Conservation (phyloP, 2,329 filamentous ascomycete species). For the Plenodomus tracheiphilus region DNA sequence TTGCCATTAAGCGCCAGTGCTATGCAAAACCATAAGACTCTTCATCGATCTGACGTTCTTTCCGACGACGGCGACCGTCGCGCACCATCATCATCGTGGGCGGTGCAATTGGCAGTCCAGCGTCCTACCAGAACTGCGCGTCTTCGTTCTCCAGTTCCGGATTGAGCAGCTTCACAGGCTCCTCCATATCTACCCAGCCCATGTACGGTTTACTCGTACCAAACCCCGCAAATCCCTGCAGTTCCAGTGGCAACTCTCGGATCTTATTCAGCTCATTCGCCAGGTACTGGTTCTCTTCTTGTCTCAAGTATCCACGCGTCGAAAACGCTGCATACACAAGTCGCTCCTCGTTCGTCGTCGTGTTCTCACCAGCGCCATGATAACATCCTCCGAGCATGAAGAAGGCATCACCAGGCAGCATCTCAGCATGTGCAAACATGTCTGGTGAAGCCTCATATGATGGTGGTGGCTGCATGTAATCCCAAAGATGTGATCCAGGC, state of each 20-base stretch:
- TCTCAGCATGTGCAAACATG: slow-evolving; percentile 27
- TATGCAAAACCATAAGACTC: too few species aligned
- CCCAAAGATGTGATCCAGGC: slow-evolving; percentile 45
- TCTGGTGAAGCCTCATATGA: slow-evolving; percentile 18
- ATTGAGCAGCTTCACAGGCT: slow-evolving; percentile 16
- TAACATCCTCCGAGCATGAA: slow-evolving; percentile 42
- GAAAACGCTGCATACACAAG: slow-evolving; percentile 41
- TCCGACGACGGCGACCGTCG: too few species aligned
- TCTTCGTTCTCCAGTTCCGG: slow-evolving; percentile 1
- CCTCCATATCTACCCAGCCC: slow-evolving; percentile 21
- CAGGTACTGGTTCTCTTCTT: slow-evolving; percentile 49
- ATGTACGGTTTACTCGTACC: slow-evolving; percentile 22
- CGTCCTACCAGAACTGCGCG: slow-evolving; percentile 6
- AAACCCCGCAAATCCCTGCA: slow-evolving; percentile 22
- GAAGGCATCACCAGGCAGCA: slow-evolving; percentile 43
- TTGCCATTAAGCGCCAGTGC: too few species aligned
- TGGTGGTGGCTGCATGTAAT: slow-evolving; percentile 20
- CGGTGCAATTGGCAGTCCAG: too few species aligned
- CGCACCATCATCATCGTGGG: too few species aligned
- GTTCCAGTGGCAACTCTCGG: slow-evolving; percentile 13
- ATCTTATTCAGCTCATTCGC: slow-evolving; percentile 27
- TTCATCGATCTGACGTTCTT: too few species aligned
- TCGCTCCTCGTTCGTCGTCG: slow-evolving; percentile 35
- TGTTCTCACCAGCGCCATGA: slow-evolving; percentile 43
- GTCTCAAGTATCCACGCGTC: slow-evolving; percentile 39